Percentiles rank a stretch among this genome's conserved stretches.
Evolutionary conservation across 139 green algal species (phyloP).

Genomic region (Nannochloris sp.): DNA sequence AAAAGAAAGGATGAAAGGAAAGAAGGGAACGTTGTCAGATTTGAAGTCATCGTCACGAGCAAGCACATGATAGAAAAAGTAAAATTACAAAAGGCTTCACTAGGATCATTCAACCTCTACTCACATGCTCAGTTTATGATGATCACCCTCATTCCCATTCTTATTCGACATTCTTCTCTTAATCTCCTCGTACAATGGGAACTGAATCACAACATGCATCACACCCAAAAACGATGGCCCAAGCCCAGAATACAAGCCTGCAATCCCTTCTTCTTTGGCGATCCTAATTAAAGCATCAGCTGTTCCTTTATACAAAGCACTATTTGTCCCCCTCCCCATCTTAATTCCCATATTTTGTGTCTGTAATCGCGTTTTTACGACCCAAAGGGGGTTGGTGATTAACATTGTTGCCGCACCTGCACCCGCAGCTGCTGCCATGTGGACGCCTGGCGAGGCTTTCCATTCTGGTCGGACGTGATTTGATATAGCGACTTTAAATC

Average conservation of each 20-base stretch:
- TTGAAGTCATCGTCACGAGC: too few relatives aligned
- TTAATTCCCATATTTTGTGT: slow-evolving; percentile 32
- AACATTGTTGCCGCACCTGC: slow-evolving; percentile 79
- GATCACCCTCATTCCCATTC: background rate
- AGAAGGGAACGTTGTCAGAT: background rate
- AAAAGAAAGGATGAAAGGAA: slow-evolving; percentile 6
- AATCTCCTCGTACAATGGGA: slow-evolving; percentile 88
- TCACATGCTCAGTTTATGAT: background rate
- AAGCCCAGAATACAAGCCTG: slow-evolving; percentile 85
- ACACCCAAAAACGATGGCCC: slow-evolving; percentile 83
- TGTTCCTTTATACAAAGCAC: slow-evolving; percentile 56
- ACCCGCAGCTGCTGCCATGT: slow-evolving; percentile 75
- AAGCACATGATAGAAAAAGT: too few relatives aligned
- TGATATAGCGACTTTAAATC: slow-evolving; percentile 58
- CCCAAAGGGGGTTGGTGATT: slow-evolving; percentile 94
- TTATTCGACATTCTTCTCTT: slow-evolving; percentile 52
- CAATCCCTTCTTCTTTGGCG: slow-evolving; percentile 75
- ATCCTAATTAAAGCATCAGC: slow-evolving; percentile 74
- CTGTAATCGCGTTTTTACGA: slow-evolving; percentile 94
- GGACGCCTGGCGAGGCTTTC: slow-evolving; percentile 23
- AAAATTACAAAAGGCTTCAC: too few relatives aligned
- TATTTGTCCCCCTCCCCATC: slow-evolving; percentile 11
- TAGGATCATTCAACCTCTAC: too few relatives aligned
- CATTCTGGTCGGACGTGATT: slow-evolving; percentile 10
- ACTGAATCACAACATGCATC: slow-evolving; percentile 91